Conservation (phyloP, 768 basidiomycete species). For the Tulasnella calospora region DNA sequence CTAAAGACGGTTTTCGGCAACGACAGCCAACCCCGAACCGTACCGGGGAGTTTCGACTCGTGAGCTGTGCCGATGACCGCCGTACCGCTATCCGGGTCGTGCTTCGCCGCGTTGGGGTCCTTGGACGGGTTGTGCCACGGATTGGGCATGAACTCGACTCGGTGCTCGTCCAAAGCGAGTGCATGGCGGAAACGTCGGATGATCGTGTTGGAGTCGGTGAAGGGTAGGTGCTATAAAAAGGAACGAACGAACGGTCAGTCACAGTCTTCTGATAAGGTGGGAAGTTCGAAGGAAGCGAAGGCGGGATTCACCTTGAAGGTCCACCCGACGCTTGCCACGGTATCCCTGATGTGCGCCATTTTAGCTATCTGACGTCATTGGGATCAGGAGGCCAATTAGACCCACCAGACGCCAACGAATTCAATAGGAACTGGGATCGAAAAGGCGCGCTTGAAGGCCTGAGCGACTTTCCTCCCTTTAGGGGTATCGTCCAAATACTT, state of each 20-base stretch:
- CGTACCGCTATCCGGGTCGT: conserved; percentile 7
- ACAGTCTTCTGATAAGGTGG: conserved; percentile 7
- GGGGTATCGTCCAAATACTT: conserved; percentile 20
- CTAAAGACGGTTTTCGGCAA: not conserved
- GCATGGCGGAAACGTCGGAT: conserved; percentile 32
- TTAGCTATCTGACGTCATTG: not conserved
- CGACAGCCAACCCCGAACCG: not conserved
- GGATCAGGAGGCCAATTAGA: not conserved
- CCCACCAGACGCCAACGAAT: conserved; percentile 32
- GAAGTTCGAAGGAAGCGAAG: too few species aligned
- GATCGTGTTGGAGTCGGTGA: conserved; percentile 29
- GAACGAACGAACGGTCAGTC: conserved; percentile 30
- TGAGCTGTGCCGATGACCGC: not conserved
- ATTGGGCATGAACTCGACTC: conserved; percentile 26
- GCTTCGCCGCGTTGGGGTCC: not conserved
- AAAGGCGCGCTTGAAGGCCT: conserved; percentile 31
- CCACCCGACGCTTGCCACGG: conserved; percentile 30
- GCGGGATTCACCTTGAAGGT: conserved; percentile 17
- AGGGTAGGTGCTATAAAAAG: conserved; percentile 28
- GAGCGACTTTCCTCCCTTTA: conserved; percentile 19
- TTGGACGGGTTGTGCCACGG: conserved; percentile 20
- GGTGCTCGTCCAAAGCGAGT: conserved; percentile 26
- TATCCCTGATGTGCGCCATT: conserved; percentile 26
- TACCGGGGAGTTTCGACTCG: not conserved
- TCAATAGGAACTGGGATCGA: conserved; percentile 29